These are phyloP conservation scores for Tremella yokohamensis DNA, from an alignment of 768 basidiomycete genomes.

Conservation along the genomic window DNA sequence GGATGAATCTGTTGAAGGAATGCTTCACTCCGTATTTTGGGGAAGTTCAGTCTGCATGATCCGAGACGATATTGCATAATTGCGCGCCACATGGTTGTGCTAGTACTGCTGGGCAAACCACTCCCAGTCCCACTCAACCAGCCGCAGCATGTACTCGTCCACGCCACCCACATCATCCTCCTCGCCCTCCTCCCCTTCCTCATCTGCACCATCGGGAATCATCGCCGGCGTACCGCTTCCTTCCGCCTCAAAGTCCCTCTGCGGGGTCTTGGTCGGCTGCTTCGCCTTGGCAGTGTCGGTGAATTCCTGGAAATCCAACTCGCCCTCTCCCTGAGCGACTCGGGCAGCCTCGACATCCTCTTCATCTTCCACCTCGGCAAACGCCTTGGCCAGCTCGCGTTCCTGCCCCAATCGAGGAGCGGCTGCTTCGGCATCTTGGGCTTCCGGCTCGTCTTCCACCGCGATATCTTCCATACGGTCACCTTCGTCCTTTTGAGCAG, in stretches of 20 bases:
- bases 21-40: neutral
- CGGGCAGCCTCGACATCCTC: constrained; percentile 81
- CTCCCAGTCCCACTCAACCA: constrained; percentile 52
- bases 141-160: constrained; percentile 75
- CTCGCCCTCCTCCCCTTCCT: constrained; percentile 45
- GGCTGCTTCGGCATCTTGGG: constrained; percentile 22
- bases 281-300: constrained; percentile 37
- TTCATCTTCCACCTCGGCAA: constrained; percentile 80
- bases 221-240: constrained; percentile 8
- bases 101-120: constrained; percentile 24
- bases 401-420: constrained; percentile 30
- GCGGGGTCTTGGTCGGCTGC: constrained; percentile 18
- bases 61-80: too few relatives aligned
- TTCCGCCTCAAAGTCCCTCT: neutral
- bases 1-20: too few relatives aligned
- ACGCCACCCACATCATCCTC: constrained; percentile 62
- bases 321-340: constrained; percentile 74
- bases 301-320: constrained; percentile 69
- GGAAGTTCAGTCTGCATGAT: too few relatives aligned
- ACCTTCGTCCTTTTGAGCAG: constrained; percentile 16
- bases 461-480: constrained; percentile 38
- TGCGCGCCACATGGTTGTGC: neutral
- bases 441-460: constrained; percentile 30
- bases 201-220: constrained; percentile 42
- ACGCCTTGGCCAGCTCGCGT: constrained; percentile 58